Base-by-base conservation (phyloP, 768 basidiomycete species). In the Holtermanniella nyarrowii region DNA sequence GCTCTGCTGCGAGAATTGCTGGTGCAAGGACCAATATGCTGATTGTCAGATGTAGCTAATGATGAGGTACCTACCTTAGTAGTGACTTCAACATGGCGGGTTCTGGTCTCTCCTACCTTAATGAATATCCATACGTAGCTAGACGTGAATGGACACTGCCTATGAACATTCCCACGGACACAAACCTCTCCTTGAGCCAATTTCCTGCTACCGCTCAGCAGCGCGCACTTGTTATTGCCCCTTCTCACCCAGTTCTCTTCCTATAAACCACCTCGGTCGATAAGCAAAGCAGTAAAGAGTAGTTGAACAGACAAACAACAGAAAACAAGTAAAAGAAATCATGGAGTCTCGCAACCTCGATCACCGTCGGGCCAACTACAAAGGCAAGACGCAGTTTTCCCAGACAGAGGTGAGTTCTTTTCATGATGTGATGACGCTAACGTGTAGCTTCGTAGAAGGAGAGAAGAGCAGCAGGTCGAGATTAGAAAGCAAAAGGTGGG, bases 381-480 rank as follows among this genome's bases (percentile, higher is more conserved):
- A 73, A 59, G 65, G 66, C 31, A 73, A 73, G 57, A 63, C 68
- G 24, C 63, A 70, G 51, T 73, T 70, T 57, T 69, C 71, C 42
- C 66, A 69, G 46, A 63, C 67, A 39, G 70, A 73, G 57, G 69
- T 71, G 42, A 50, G 65, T 63, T 16, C 31, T 16, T 37, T 37
- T 37, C 10, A 7, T 16, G 31, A 7, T 37, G 10, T 37, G 10
- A 37, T 37, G 31, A n/a, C 31, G 31, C 31, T 37, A 37, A 16
- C 44, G 20, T 40, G 22, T 49, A 97, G 72, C 85, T 97, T 62
- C 82, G 93, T 63, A 84, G 90, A 74, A 84, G 93, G 72, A 83
- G 95, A 53, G 95, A 97, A 73, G 91, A 99, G 72, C 88, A 93
- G 71, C 91, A 97, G 68, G 95, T 99, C 52, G 95, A 97, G 78